Conservation (phyloP, 1,139 yeast genomes). For the Blastobotrys buckinghamii region DNA sequence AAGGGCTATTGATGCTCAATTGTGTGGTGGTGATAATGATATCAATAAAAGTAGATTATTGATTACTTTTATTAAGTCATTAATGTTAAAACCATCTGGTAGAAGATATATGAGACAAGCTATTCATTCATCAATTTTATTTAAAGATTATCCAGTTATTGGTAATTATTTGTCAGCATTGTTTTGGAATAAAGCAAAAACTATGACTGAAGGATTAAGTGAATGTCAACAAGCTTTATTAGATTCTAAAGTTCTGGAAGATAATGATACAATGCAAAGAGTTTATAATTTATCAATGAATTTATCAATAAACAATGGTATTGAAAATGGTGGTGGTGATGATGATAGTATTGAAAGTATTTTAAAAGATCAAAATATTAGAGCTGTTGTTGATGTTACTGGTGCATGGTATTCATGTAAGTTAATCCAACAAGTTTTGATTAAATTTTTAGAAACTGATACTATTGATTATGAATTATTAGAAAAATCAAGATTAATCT, state of each 20-base stretch:
- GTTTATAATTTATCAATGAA: conserved; percentile 24
- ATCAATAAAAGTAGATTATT: conserved; percentile 25
- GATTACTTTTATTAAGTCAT: conserved; percentile 28
- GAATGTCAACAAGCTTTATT: conserved; percentile 6
- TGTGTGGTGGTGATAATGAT: conserved; percentile 34
- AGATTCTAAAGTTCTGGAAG: conserved; percentile 19
- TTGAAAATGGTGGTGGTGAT: conserved; percentile 20
- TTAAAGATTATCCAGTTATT: neutral
- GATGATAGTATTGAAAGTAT: conserved; percentile 27
- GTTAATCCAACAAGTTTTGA: conserved; percentile 24
- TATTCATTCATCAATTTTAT: conserved; percentile 28
- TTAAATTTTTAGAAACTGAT: conserved; percentile 1
- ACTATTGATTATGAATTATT: conserved; percentile 19
- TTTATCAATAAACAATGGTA: conserved; percentile 15
- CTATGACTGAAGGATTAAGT: conserved; percentile 1
- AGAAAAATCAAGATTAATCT: conserved; percentile 23
- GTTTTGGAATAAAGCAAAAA: conserved; percentile 10
- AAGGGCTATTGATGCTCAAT: conserved; percentile 36
- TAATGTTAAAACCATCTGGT: conserved; percentile 27
- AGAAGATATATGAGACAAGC: conserved; percentile 29
- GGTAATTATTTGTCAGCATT: conserved; percentile 3
- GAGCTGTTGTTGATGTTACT: conserved; percentile 29
- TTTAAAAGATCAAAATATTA: conserved; percentile 25
- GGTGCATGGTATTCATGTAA: conserved; percentile 30
- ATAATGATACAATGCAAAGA: conserved; percentile 22